These are phyloP conservation scores for Fusarium kyushuense DNA, from an alignment of 2,329 filamentous ascomycete genomes.

Conservation along the genomic window DNA sequence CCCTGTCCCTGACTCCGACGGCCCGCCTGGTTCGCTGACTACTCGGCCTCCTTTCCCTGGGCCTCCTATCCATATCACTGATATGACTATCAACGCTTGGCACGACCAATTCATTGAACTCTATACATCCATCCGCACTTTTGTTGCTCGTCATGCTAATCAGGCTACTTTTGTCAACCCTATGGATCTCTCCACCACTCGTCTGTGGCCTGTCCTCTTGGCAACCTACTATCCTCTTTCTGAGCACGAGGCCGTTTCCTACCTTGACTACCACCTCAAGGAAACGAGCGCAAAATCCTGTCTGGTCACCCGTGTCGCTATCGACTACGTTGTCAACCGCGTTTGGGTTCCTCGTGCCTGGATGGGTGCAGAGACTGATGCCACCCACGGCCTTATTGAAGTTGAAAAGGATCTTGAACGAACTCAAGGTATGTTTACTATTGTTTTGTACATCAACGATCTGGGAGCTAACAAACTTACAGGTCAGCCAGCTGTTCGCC, in stretches of 20 bases:
- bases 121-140: slow-evolving; percentile 53
- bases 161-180: slow-evolving; percentile 48
- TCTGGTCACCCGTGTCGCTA: slow-evolving; percentile 57
- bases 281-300: slow-evolving; percentile 57
- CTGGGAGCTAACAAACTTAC: slow-evolving; percentile 18
- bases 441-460: neutral
- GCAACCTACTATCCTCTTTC: slow-evolving; percentile 55
- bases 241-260: slow-evolving; percentile 55
- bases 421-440: slow-evolving; percentile 49
- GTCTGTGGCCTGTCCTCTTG: slow-evolving; percentile 54
- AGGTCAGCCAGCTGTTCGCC: slow-evolving; percentile 53
- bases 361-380: slow-evolving; percentile 54
- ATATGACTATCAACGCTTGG: slow-evolving; percentile 52
- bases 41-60: slow-evolving; percentile 36
- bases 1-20: slow-evolving; percentile 35
- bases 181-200: slow-evolving; percentile 48
- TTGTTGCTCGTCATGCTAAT: slow-evolving; percentile 53
- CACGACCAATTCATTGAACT: slow-evolving; percentile 54
- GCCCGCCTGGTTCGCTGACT: slow-evolving; percentile 33
- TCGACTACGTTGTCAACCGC: slow-evolving; percentile 58
- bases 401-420: slow-evolving; percentile 54
- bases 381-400: slow-evolving; percentile 52
- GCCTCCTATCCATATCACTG: slow-evolving; percentile 54
- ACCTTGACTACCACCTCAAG: slow-evolving; percentile 57
- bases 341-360: slow-evolving; percentile 57